These are phyloP conservation scores for Przewalskia tangutica DNA, from an alignment of 257 asterid species.

Conservation along the genomic window DNA sequence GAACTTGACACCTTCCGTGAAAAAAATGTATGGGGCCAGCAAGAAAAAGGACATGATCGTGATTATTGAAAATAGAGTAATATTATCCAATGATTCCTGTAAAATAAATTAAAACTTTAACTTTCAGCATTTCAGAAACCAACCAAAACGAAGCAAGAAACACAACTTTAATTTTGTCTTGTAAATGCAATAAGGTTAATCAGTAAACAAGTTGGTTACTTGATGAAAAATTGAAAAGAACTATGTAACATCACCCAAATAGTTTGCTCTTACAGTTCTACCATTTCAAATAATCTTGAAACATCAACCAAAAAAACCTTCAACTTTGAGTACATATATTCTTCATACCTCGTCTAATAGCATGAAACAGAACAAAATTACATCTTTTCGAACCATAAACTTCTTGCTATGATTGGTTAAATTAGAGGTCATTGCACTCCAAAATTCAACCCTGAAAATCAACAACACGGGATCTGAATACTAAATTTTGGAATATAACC, in stretches of 20 bases:
- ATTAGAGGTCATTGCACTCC: too few relatives aligned
- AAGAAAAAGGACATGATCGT: slow-evolving; percentile 45
- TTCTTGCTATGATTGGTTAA: slow-evolving; percentile 94
- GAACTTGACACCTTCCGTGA: too few relatives aligned
- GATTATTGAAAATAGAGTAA: slow-evolving; percentile 42
- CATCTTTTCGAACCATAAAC: slow-evolving; percentile 91
- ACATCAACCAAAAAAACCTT: not conserved
- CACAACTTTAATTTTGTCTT: too few relatives aligned
- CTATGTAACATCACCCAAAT: not conserved
- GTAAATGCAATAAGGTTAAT: too few relatives aligned
- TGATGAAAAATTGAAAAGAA: not conserved
- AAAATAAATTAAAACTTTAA: too few relatives aligned
- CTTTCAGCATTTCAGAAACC: too few relatives aligned
- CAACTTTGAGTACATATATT: not conserved
- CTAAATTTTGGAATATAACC: too few relatives aligned
- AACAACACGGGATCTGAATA: too few relatives aligned
- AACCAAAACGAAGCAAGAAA: too few relatives aligned
- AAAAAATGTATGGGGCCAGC: slow-evolving; percentile 32
- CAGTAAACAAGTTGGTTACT: too few relatives aligned
- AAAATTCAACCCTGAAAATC: too few relatives aligned
- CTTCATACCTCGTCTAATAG: not conserved
- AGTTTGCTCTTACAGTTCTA: not conserved
- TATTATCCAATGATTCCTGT: slow-evolving; percentile 51
- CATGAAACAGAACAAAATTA: slow-evolving; percentile 11
- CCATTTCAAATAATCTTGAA: not conserved